A percentile compares a stretch with the other conserved stretches of the same genome.
phyloP scores from a whole-genome alignment of 2,329 filamentous ascomycete genomes.

The Apiospora aurea region DNA sequence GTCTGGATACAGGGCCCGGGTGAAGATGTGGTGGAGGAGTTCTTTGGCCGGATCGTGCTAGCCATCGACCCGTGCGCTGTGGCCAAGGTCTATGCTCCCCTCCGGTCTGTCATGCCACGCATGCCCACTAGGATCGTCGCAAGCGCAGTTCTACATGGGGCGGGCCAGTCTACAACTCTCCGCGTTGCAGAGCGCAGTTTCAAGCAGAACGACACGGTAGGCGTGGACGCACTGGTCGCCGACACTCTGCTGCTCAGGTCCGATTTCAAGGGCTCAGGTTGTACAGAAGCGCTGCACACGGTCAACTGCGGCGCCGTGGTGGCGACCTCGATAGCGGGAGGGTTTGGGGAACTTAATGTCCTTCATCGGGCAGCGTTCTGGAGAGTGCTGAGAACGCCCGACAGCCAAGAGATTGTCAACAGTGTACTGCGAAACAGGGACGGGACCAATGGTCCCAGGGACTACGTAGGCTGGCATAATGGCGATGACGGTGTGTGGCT shows the following conservation, averaged over 20 bases:
- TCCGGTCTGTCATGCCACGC: neutral
- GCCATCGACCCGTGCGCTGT: neutral
- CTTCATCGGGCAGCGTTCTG: slow-evolving; percentile 3
- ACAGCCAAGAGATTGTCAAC: slow-evolving; percentile 56
- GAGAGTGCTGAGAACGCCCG: slow-evolving; percentile 45
- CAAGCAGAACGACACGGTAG: neutral
- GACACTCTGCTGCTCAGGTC: neutral
- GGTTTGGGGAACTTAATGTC: neutral
- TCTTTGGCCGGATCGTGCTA: neutral
- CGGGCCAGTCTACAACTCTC: neutral
- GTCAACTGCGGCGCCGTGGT: slow-evolving; percentile 8
- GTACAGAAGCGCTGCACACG: neutral
- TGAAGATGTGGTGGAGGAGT: neutral
- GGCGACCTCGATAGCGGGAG: neutral
- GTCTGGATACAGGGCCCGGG: neutral
- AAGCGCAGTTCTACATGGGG: neutral
- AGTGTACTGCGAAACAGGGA: slow-evolving; percentile 46
- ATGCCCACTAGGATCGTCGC: neutral
- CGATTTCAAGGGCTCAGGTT: neutral
- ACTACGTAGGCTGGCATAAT: slow-evolving; percentile 53
- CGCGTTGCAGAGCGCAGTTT: neutral
- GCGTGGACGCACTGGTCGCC: neutral
- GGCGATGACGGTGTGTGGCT: slow-evolving; percentile 62
- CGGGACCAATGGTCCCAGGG: neutral
- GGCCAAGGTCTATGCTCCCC: neutral